phyloP scores from a whole-genome alignment of 805 yeast genomes.

The Suhomyces kilbournensis region DNA sequence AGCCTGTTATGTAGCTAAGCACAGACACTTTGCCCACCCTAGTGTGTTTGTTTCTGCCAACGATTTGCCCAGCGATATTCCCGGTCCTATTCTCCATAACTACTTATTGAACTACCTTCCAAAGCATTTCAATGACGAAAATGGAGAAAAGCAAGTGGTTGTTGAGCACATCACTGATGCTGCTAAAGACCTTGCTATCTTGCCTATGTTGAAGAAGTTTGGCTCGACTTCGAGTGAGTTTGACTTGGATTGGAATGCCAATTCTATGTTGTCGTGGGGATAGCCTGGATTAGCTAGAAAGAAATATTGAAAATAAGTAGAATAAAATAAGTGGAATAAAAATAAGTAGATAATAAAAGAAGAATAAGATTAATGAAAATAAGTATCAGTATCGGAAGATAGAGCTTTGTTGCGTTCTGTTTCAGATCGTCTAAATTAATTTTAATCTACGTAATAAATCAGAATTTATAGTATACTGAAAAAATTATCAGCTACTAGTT shows the following conservation, averaged over 20 bases:
- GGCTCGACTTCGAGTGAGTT: constrained; percentile 24
- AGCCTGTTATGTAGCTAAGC: constrained; percentile 27
- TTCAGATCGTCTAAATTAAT: too few species aligned
- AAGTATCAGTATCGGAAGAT: too few species aligned
- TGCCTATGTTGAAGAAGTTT: constrained; percentile 37
- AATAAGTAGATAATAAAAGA: too few species aligned
- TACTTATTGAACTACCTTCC: constrained; percentile 33
- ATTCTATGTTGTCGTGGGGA: constrained; percentile 28
- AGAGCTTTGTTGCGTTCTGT: too few species aligned
- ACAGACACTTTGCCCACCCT: constrained; percentile 11
- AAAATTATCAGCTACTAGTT: too few species aligned
- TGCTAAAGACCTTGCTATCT: constrained; percentile 12
- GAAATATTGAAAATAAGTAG: too few species aligned
- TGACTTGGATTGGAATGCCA: constrained; percentile 38
- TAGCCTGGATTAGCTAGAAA: too few species aligned
- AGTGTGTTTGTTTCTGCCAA: constrained; percentile 24
- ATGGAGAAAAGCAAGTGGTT: constrained; percentile 6
- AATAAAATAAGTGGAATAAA: too few species aligned
- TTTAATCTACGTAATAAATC: too few species aligned
- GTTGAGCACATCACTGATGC: constrained; percentile 25
- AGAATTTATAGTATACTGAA: too few species aligned
- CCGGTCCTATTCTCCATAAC: constrained; percentile 36
- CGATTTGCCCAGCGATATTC: constrained; percentile 34
- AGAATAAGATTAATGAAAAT: too few species aligned
- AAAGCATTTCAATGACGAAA: constrained; percentile 12